phyloP scores from a whole-genome alignment of 495 filamentous ascomycete genomes.

The Trichoderma orchidacearum region DNA sequence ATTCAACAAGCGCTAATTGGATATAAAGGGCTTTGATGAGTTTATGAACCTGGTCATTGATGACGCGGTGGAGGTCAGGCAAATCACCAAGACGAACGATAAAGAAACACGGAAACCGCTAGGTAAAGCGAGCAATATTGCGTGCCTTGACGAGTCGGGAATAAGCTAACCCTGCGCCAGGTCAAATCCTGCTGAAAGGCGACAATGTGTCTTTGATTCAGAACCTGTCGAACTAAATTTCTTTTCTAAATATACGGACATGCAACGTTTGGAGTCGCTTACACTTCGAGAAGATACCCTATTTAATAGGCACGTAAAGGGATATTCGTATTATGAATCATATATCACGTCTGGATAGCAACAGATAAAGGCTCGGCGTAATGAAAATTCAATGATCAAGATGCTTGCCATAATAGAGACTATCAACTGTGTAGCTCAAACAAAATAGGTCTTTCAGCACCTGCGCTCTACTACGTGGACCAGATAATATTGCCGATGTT shows the following conservation, averaged over 20 bases:
- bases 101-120: conserved; percentile 66
- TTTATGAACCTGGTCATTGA: conserved; percentile 99
- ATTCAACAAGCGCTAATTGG: conserved; percentile 7
- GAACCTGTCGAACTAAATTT: conserved; percentile 40
- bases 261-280: conserved; percentile 7
- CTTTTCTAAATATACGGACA: conserved; percentile 2
- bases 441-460: too few species aligned
- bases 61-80: conserved; percentile 83
- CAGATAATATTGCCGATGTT: background rate
- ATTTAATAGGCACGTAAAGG: background rate
- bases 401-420: background rate
- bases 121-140: conserved; percentile 39
- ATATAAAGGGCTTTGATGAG: conserved; percentile 82
- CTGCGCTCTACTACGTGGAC: too few species aligned
- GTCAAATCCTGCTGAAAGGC: conserved; percentile 92
- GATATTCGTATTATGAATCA: background rate
- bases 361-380: background rate
- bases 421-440: too few species aligned
- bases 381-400: background rate
- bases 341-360: background rate
- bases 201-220: conserved; percentile 97
- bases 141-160: background rate
- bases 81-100: conserved; percentile 61
- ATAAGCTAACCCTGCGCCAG: conserved; percentile 33
- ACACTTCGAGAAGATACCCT: background rate